Base-by-base conservation (phyloP, 1,284 basidiomycete genomes). In the Tylopilus orsonianus region DNA sequence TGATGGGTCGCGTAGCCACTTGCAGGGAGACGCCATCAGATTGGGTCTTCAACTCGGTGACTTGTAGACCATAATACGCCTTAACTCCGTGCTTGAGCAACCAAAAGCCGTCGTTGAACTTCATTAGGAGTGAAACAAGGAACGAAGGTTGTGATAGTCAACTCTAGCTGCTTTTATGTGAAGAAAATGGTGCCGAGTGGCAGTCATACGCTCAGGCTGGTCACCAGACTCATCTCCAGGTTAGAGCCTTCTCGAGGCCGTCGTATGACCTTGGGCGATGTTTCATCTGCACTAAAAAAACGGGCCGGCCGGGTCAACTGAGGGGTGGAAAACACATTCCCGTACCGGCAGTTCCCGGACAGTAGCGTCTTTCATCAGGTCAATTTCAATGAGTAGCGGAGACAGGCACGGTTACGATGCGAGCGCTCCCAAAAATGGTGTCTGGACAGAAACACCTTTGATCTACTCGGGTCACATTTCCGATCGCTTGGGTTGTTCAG, bases 21-120 rank as follows among this genome's bases (percentile, higher is more conserved):
- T 81, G 76, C 8, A 85, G 69, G 56, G 80, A 73, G 55, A 81
- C 76, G 1, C 75, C 78, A 38, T 73, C 70, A 10, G 69, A 65
- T 24, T 77, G 72, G 18, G 67, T 61, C 24, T 69, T 69, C 8
- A 67, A 65, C 48, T 78, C 71, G 22, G 77, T 72, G 44, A 79
- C 78, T 58, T 83, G 77, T 20, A 83, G 67, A 30, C 77, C 81
- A 55, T 78, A 79, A 56, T 72, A 75, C 3, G 80, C 71, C 59
- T 83, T 85, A 45, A 86, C 79, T 38, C 80, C 82, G 50, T 79
- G 75, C 55, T 83, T 81, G 56, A 86, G 66, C 20, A 83, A 70
- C 83, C 83, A 85, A 53, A 87, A 82, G 18, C 85, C 84, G 69
- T 88, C 81, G 68, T 72, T 75, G 60, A 76, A 77, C 56, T 71